Percentiles rank a stretch among this genome's conserved stretches.
Conservation (phyloP, 176 grass and related monocot genomes). For the Alloteropsis semialata region DNA sequence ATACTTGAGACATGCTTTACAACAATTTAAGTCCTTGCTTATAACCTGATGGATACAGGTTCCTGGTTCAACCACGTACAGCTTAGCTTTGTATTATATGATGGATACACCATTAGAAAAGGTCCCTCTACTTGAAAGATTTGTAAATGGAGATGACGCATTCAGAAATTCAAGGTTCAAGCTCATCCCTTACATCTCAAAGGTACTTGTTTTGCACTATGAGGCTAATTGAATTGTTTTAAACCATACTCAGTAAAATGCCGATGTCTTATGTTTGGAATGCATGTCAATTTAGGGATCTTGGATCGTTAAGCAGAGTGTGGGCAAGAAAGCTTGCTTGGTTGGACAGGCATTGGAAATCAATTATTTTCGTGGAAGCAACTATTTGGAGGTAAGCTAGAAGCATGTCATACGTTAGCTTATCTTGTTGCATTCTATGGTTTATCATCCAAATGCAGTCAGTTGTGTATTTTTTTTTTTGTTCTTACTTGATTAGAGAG, state of each 20-base stretch:
- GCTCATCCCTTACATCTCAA: slow-evolving; percentile 96
- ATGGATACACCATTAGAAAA: slow-evolving; percentile 88
- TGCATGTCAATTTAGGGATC: slow-evolving; percentile 62
- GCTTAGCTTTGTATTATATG: slow-evolving; percentile 96
- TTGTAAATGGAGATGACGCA: slow-evolving; percentile 90
- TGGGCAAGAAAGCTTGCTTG: slow-evolving; percentile 96
- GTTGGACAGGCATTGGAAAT: slow-evolving; percentile 92
- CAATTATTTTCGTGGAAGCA: slow-evolving; percentile 93
- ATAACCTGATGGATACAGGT: slow-evolving; percentile 54
- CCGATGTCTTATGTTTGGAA: background rate
- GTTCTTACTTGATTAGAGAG: background rate
- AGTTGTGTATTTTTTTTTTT: background rate
- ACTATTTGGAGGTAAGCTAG: slow-evolving; percentile 84
- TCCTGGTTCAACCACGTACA: slow-evolving; percentile 90
- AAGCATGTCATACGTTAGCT: background rate
- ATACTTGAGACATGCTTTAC: background rate
- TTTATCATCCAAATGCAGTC: background rate
- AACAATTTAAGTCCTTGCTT: slow-evolving; percentile 9
- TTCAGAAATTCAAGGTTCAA: slow-evolving; percentile 99
- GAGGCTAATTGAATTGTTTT: background rate
- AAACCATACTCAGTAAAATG: background rate
- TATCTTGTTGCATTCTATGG: background rate
- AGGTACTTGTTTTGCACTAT: slow-evolving; percentile 49
- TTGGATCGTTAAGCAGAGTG: slow-evolving; percentile 99
- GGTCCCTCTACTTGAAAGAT: slow-evolving; percentile 81